Base-by-base conservation (phyloP, 768 basidiomycete species). In the Psilocybe cubensis region DNA sequence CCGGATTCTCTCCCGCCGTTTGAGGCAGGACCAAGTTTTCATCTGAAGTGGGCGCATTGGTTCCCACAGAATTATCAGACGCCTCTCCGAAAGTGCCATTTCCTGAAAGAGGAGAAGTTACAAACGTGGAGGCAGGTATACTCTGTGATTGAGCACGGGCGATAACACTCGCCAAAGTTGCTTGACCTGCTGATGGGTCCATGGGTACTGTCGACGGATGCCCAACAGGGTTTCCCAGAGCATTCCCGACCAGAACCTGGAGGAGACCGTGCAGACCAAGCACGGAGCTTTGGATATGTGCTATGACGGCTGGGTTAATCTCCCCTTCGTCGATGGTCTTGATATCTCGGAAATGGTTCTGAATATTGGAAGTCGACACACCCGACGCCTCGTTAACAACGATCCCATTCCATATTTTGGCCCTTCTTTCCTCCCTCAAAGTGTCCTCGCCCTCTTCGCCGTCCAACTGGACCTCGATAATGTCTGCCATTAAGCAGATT, bases 111-210 rank as follows among this genome's bases (percentile, higher is more conserved):
- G 59, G 57, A 24, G 58, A 52, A 12, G 67, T 23, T 7, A 59
- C 48, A 10, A 59, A 60, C 23, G 55, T 52, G n/a, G 56, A 28
- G 63, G 51, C 54, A 25, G 72, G 67, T 53, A 78, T 61, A 55
- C 69, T 79, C 64, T 83, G 83, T 50, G 80, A 75, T 62, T 89
- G 88, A 5, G 85, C 86, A n/a, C 82, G 83, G 7, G 88, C 86
- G 55, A 90, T 87, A 35, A 89, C 84, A 56, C 87, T 86, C 7
- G 89, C 88, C 45, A 90, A 66, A 0, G 88, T 90, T 31, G 86
- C 84, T 65, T 88, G 87, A 8, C 87, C 82, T 28, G 74, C 79
- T 18, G 81, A 70, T 12, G 83, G 76, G 69, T 82, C 83, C 47
- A 70, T 52, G 21, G 71, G 66, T n/a, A 67, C 44, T 12, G 69